Percentiles rank a stretch among this genome's conserved stretches.
Evolutionary conservation across 306 rosid genomes (phyloP).

Genomic region (Potentilla sterilis): DNA sequence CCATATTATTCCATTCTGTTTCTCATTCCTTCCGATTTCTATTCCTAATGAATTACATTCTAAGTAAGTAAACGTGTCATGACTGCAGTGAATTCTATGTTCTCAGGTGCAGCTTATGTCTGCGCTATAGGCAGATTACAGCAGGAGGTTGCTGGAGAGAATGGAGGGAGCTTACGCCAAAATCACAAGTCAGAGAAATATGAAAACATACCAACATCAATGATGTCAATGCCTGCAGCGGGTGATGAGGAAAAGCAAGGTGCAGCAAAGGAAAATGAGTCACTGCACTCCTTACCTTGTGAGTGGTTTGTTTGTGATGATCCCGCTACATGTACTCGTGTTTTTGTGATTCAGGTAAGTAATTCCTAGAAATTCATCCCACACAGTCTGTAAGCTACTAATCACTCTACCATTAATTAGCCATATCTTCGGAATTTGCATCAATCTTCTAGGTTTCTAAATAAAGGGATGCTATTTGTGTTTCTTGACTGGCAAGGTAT

Average conservation of each 20-base stretch:
- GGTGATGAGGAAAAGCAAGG: constrained; percentile 65
- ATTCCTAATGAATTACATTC: no score
- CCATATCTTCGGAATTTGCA: background rate
- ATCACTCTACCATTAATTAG: background rate
- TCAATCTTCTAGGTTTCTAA: background rate
- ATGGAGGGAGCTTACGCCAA: background rate
- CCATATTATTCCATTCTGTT: no score
- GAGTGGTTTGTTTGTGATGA: constrained; percentile 94
- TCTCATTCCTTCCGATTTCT: no score
- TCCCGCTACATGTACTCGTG: constrained; percentile 58
- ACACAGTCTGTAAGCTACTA: background rate
- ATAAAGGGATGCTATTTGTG: background rate
- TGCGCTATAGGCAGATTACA: background rate
- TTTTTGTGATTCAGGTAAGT: constrained; percentile 75
- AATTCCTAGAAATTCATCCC: background rate
- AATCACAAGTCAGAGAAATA: background rate
- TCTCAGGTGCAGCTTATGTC: background rate
- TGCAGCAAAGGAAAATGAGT: constrained; percentile 59
- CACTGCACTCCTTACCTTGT: constrained; percentile 78
- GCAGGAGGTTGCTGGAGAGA: background rate
- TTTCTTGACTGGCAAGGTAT: constrained; percentile 60
- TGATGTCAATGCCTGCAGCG: constrained; percentile 71
- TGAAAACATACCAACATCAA: constrained; percentile 13
- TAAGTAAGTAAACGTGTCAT: no score
- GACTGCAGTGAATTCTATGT: constrained; percentile 1